Percentiles rank a stretch among this genome's conserved stretches.
phyloP scores from a whole-genome alignment of 768 basidiomycete species.

The Sutorius australiensis region DNA sequence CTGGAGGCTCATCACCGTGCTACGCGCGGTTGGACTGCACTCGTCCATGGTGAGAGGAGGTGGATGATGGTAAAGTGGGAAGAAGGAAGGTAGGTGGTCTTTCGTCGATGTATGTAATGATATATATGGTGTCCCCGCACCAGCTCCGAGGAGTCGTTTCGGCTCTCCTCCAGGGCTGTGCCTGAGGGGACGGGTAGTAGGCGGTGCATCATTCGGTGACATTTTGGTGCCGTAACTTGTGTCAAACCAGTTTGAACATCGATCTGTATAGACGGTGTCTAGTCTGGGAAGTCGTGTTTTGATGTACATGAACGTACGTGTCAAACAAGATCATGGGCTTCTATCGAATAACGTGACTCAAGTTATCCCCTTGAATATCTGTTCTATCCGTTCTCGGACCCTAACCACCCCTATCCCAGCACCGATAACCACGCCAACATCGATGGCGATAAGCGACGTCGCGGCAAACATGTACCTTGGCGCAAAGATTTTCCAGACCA shows the following conservation, averaged over 20 bases:
- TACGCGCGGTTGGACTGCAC: conserved; percentile 4
- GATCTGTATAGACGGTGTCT: neutral
- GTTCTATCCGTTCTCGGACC: conserved; percentile 21
- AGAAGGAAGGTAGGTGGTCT: conserved; percentile 1
- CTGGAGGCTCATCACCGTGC: conserved; percentile 26
- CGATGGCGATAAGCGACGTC: conserved; percentile 61
- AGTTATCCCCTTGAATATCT: conserved; percentile 15
- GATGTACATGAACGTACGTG: neutral
- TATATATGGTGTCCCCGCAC: conserved; percentile 1
- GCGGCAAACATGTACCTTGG: conserved; percentile 88
- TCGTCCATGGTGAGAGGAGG: neutral
- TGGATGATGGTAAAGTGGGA: conserved; percentile 4
- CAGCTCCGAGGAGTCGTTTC: conserved; percentile 19
- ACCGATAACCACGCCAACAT: conserved; percentile 45
- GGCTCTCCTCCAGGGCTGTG: neutral
- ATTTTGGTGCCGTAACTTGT: neutral
- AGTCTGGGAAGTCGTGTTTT: neutral
- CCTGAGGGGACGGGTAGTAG: neutral
- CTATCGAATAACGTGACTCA: conserved; percentile 2
- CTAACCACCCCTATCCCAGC: conserved; percentile 21
- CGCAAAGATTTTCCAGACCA: conserved; percentile 99
- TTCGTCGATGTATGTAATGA: conserved; percentile 17
- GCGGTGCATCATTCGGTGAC: conserved; percentile 7
- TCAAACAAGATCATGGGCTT: neutral
- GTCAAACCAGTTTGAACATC: neutral